Evolutionary conservation across 768 basidiomycete genomes (phyloP), one percentile per base, ranked within the genome.

Genomic region (Tricholoma matsutake): DNA sequence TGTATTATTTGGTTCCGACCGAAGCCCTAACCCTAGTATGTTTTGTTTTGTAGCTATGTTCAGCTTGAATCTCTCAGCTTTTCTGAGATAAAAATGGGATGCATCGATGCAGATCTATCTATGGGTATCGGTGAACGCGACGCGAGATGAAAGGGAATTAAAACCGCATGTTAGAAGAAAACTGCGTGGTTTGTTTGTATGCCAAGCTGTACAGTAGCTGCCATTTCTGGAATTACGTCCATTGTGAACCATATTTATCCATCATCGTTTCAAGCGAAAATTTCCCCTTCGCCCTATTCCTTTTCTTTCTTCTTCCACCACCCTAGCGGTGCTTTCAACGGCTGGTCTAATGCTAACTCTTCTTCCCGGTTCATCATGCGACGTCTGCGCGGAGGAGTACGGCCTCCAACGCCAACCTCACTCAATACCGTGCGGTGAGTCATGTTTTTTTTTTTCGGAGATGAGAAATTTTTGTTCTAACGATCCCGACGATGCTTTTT

Each of bases 341-440:
- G 76, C 76, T 72, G 76, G 74, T 73, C 75, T 71, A 69, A 92
- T 92, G 91, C 85, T 92, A 78, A 88, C 90, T 73, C 88, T 92
- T 71, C 82, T 79, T 78, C 84, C 88, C 75, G 88, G 88, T 63
- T 91, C 88, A 73, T 81, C 86, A 74, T 92, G 91, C 86, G 91
- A 92, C 82, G 91, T 92, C 71, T 92, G 91, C 81, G 90, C 90
- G 70, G 90, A 92, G 77, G 89, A 92, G 80, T 92, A 83, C 76
- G 87, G 87, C 71, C 79, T 84, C 60, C 86, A 86, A 68, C 86
- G 85, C 73, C 77, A 83, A 63, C 91, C 91, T 63, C 87, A 92
- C 73, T 89, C 85, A 56, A 91, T 92, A 71, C 87, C 91, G 62
- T 92, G 91, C 76, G 91, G 91, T 91, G 56, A 65, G 83, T 74